Conservation (phyloP, 345 rosid genomes). For the Camelina hispida region DNA sequence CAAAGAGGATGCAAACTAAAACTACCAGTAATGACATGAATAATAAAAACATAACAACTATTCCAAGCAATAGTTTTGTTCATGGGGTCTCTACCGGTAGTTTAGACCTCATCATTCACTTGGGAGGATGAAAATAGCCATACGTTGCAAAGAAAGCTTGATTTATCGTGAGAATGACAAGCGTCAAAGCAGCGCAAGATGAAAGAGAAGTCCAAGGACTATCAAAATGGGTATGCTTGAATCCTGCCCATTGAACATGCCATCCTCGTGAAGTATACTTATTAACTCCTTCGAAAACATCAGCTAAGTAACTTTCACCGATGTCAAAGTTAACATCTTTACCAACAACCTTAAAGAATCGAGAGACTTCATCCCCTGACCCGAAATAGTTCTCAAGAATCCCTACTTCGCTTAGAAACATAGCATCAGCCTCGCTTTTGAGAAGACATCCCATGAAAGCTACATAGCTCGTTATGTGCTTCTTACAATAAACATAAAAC, state of each 20-base stretch:
- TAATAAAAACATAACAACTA: neutral
- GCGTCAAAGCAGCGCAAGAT: slow-evolving; percentile 9
- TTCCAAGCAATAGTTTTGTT: neutral
- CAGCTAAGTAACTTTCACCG: slow-evolving; percentile 42
- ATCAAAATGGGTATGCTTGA: slow-evolving; percentile 17
- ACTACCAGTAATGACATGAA: neutral
- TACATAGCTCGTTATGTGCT: slow-evolving; percentile 52
- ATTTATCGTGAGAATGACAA: neutral
- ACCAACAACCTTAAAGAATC: slow-evolving; percentile 53
- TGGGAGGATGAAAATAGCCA: slow-evolving; percentile 23
- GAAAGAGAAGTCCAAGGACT: slow-evolving; percentile 17
- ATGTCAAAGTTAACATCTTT: slow-evolving; percentile 53
- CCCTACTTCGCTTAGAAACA: slow-evolving; percentile 47
- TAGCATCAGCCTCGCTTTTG: slow-evolving; percentile 48
- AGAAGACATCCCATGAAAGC: slow-evolving; percentile 59
- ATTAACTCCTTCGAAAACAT: slow-evolving; percentile 53
- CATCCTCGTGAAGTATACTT: slow-evolving; percentile 45
- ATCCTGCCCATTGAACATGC: slow-evolving; percentile 16
- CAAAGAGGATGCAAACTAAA: neutral
- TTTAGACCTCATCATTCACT: neutral
- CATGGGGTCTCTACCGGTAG: neutral
- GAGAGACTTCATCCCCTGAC: slow-evolving; percentile 50
- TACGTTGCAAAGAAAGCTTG: slow-evolving; percentile 25
- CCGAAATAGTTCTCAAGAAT: slow-evolving; percentile 62
- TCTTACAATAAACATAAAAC: neutral